phyloP scores from a whole-genome alignment of 495 filamentous ascomycete species.

The Xylaria scruposa region DNA sequence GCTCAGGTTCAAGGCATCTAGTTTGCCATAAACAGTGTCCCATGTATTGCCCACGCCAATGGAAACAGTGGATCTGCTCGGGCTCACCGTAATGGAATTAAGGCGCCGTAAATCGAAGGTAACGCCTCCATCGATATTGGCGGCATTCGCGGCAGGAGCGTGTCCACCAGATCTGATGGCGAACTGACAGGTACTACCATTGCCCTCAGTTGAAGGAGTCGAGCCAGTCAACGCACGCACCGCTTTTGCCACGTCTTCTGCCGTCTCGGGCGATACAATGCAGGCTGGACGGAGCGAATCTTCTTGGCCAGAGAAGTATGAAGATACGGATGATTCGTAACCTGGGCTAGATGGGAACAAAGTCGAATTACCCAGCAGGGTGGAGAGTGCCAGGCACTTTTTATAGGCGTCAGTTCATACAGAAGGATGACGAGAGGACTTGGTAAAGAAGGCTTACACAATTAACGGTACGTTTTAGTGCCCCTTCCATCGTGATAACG shows the following conservation, averaged over 20 bases:
- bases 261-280: slow-evolving; percentile 47
- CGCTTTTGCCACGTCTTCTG: slow-evolving; percentile 47
- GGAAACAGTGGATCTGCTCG: slow-evolving; percentile 42
- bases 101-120: slow-evolving; percentile 60
- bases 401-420: not conserved
- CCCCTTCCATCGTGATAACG: not conserved
- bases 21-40: slow-evolving; percentile 58
- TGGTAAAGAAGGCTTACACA: not conserved
- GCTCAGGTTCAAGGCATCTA: slow-evolving; percentile 55
- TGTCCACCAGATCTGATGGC: slow-evolving; percentile 62
- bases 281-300: slow-evolving; percentile 41
- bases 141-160: slow-evolving; percentile 52
- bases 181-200: slow-evolving; percentile 48
- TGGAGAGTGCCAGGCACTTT: slow-evolving; percentile 1
- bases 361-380: not conserved
- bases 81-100: slow-evolving; percentile 44
- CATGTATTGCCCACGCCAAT: slow-evolving; percentile 58
- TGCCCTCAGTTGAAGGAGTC: slow-evolving; percentile 20
- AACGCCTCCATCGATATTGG: slow-evolving; percentile 58
- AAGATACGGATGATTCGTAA: slow-evolving; percentile 33
- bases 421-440: not conserved
- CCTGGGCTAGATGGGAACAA: slow-evolving; percentile 3
- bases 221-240: slow-evolving; percentile 36
- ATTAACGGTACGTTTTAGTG: not conserved
- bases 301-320: not conserved